Percentiles rank a stretch among this genome's conserved stretches.
phyloP scores from a whole-genome alignment of 2,329 filamentous ascomycete species.

The Aspergillus pseudonomiae region DNA sequence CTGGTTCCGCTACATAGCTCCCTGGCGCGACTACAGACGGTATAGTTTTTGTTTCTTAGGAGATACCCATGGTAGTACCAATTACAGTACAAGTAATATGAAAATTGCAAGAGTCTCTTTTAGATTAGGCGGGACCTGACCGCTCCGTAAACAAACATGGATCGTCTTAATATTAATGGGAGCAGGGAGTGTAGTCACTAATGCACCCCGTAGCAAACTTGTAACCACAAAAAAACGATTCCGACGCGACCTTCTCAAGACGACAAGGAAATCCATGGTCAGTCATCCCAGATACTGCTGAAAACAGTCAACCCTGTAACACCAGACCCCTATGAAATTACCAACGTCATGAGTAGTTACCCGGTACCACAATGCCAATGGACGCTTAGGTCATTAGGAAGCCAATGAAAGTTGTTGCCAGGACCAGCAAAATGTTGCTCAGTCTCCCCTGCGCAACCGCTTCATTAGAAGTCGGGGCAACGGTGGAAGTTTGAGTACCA shows the following conservation, averaged over 20 bases:
- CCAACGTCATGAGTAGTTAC: neutral
- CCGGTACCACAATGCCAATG: neutral
- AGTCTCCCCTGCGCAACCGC: constrained; percentile 9
- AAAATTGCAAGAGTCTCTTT: constrained; percentile 3
- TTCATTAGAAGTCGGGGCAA: constrained; percentile 25
- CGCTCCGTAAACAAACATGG: constrained; percentile 9
- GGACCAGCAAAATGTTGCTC: constrained; percentile 6
- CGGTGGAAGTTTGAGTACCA: constrained; percentile 6
- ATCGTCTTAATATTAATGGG: constrained; percentile 9
- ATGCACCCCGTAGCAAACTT: constrained; percentile 10
- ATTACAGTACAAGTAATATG: constrained; percentile 15
- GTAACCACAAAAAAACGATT: constrained; percentile 8
- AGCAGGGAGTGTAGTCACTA: constrained; percentile 7
- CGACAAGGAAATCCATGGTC: constrained; percentile 4
- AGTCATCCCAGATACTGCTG: constrained; percentile 13
- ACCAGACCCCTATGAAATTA: neutral
- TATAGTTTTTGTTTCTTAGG: constrained; percentile 26
- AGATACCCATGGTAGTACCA: constrained; percentile 31
- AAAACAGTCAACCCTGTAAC: neutral
- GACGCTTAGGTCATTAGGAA: constrained; percentile 5
- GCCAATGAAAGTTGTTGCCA: constrained; percentile 6
- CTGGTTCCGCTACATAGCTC: constrained; percentile 12
- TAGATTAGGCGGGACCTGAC: constrained; percentile 9
- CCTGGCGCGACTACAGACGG: constrained; percentile 10
- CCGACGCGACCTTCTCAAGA: constrained; percentile 1